Conservation (phyloP, 352 stramenopile species). For the Phytophthora kernoviae region DNA sequence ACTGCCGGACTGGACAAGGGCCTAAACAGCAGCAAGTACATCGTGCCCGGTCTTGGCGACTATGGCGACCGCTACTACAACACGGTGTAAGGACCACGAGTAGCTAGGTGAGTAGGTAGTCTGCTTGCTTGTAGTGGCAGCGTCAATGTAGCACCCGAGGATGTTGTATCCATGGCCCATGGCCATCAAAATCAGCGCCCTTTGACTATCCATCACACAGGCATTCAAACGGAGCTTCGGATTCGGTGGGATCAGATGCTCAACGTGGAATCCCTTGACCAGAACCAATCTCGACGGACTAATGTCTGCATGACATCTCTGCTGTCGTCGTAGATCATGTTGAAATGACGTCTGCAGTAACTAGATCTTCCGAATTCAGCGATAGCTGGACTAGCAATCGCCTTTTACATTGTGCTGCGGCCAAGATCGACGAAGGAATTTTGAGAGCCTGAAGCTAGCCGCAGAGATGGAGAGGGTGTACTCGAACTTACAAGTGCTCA, state of each 20-base stretch:
- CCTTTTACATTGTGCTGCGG: background rate
- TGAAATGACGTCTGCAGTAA: background rate
- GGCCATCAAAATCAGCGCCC: background rate
- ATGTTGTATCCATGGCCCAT: background rate
- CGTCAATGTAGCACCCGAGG: background rate
- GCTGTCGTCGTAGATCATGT: background rate
- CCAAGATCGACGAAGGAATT: constrained; percentile 14
- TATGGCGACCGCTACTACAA: constrained; percentile 95
- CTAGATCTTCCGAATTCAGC: background rate
- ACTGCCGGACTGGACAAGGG: constrained; percentile 82
- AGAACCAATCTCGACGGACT: too few species aligned
- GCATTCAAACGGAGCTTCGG: too few species aligned
- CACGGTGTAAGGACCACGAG: constrained; percentile 38
- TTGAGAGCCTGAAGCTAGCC: constrained; percentile 42
- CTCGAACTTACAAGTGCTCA: constrained; percentile 61
- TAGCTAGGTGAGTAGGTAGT: constrained; percentile 11
- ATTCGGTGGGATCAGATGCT: too few species aligned
- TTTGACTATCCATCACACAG: too few species aligned
- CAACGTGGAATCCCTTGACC: too few species aligned
- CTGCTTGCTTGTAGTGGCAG: constrained; percentile 11
- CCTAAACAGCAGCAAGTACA: constrained; percentile 96
- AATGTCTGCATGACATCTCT: background rate
- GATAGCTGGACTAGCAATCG: background rate
- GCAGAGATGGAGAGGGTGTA: constrained; percentile 56
- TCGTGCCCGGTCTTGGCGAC: constrained; percentile 95